Evolutionary conservation across 73 alveolate species (phyloP).

Genomic region (Durusdinium trenchii): DNA sequence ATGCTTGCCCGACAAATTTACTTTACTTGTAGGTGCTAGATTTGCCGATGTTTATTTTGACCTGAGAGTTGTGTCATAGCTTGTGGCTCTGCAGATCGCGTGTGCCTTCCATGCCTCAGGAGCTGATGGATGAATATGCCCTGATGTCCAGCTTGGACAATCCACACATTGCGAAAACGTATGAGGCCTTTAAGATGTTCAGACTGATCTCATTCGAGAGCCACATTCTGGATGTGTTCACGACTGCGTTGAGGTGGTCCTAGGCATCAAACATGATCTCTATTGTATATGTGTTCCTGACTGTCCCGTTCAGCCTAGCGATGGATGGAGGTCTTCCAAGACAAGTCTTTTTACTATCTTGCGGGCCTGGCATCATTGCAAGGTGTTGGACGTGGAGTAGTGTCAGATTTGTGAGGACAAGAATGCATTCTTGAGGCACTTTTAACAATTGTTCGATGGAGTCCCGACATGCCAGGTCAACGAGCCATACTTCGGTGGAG

Average conservation of each 20-base stretch:
- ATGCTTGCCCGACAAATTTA: background rate
- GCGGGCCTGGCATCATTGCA: slow-evolving; percentile 35
- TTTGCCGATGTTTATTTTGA: background rate
- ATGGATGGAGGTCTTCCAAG: slow-evolving; percentile 54
- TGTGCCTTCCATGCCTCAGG: background rate
- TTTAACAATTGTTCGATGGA: background rate
- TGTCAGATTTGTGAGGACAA: background rate
- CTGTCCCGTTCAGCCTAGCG: background rate
- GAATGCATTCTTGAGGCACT: background rate
- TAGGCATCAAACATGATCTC: background rate
- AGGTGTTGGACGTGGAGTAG: background rate
- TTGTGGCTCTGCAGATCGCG: background rate
- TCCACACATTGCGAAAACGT: slow-evolving; percentile 92
- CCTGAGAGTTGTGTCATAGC: background rate
- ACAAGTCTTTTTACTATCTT: slow-evolving; percentile 82
- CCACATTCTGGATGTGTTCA: too few species aligned
- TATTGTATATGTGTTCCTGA: background rate
- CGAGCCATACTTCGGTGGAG: slow-evolving; percentile 92
- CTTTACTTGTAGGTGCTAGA: background rate
- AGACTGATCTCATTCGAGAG: too few species aligned
- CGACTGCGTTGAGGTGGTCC: too few species aligned
- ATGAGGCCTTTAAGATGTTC: slow-evolving; percentile 44
- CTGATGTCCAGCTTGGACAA: slow-evolving; percentile 68
- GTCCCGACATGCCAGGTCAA: slow-evolving; percentile 46
- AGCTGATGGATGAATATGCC: slow-evolving; percentile 79